Conservation (phyloP, 768 basidiomycete genomes). For the Calocybe cyanea region DNA sequence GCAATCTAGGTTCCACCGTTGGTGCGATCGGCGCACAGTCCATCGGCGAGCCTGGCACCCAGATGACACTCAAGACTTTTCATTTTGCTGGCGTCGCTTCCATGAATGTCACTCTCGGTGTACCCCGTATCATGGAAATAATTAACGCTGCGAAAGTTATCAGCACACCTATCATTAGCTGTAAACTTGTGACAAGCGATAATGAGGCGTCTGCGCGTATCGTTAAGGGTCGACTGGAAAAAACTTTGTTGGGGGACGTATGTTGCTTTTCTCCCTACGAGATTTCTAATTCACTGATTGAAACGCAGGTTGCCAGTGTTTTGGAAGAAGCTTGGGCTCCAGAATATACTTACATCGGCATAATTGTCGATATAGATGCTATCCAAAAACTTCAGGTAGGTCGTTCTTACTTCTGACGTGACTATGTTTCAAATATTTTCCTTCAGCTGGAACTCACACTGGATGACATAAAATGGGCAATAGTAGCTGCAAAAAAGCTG, state of each 20-base stretch:
- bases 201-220: conserved; percentile 96
- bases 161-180: conserved; percentile 97
- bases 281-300: not conserved
- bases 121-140: conserved; percentile 99
- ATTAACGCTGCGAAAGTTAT: conserved; percentile 98
- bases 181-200: conserved; percentile 79
- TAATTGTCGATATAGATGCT: conserved; percentile 86
- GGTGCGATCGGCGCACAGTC: conserved; percentile 99
- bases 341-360: conserved; percentile 87
- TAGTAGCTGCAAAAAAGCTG: conserved; percentile 81
- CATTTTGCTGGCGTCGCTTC: conserved; percentile 99
- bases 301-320: conserved; percentile 74
- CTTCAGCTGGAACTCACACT: conserved; percentile 84
- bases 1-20: conserved; percentile 82
- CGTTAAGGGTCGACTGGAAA: conserved; percentile 94
- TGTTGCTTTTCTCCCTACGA: conserved; percentile 19
- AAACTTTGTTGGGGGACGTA: conserved; percentile 92
- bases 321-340: conserved; percentile 96
- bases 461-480: conserved; percentile 91
- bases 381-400: conserved; percentile 84
- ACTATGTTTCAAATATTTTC: not conserved
- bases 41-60: conserved; percentile 98
- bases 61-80: conserved; percentile 99
- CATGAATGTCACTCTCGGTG: conserved; percentile 99
- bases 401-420: conserved; percentile 1